Conservation (phyloP, 495 filamentous ascomycete species). For the Penicillium malachiteum region DNA sequence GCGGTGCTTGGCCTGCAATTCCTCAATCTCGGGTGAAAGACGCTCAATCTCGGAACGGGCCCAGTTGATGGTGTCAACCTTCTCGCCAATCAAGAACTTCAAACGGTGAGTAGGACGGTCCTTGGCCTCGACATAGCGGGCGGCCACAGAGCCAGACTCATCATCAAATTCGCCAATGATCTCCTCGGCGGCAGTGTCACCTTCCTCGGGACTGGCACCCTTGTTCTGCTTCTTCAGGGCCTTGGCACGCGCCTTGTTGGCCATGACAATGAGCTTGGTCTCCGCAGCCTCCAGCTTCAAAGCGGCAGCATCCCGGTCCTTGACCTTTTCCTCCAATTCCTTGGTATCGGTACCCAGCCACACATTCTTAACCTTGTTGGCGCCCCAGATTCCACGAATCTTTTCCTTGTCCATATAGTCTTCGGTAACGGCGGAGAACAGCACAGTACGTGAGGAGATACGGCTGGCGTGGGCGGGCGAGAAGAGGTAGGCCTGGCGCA, state of each 20-base stretch:
- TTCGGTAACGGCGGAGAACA: slow-evolving; percentile 82
- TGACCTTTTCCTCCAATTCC: slow-evolving; percentile 79
- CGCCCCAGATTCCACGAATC: slow-evolving; percentile 75
- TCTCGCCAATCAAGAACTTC: slow-evolving; percentile 79
- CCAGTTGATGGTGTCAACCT: slow-evolving; percentile 86
- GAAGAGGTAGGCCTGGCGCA: slow-evolving; percentile 91
- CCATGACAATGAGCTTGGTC: slow-evolving; percentile 79
- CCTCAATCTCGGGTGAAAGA: slow-evolving; percentile 75
- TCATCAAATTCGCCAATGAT: slow-evolving; percentile 53
- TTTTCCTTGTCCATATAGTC: slow-evolving; percentile 70
- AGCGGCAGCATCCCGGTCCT: slow-evolving; percentile 79
- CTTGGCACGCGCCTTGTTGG: slow-evolving; percentile 75
- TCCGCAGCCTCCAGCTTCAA: slow-evolving; percentile 88
- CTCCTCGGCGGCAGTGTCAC: slow-evolving; percentile 26
- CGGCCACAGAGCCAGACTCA: slow-evolving; percentile 74
- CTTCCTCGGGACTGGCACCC: slow-evolving; percentile 44
- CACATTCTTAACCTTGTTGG: slow-evolving; percentile 69
- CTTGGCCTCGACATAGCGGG: slow-evolving; percentile 74
- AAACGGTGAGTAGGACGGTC: slow-evolving; percentile 83
- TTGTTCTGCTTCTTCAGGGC: slow-evolving; percentile 75
- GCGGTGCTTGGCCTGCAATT: slow-evolving; percentile 70
- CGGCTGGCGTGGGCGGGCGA: slow-evolving; percentile 85
- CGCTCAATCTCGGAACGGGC: slow-evolving; percentile 76
- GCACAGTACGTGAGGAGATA: slow-evolving; percentile 89
- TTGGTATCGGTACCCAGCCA: slow-evolving; percentile 83